These are phyloP conservation scores for Termitomyces sp. DNA, from an alignment of 768 basidiomycete genomes.

Conservation along the genomic window DNA sequence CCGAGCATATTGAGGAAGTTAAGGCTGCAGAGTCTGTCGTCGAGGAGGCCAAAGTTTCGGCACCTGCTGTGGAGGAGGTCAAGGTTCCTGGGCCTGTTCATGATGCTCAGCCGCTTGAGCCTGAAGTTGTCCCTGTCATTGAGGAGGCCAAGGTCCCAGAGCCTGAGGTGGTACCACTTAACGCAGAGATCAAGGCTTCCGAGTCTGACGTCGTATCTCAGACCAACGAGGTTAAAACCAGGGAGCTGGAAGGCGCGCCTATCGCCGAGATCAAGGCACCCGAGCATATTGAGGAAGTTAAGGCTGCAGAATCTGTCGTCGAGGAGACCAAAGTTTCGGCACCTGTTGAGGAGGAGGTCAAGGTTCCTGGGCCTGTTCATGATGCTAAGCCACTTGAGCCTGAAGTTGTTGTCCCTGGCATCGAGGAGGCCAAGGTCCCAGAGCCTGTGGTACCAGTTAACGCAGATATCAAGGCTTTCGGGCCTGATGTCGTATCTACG, in stretches of 20 bases:
- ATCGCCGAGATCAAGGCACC: not conserved
- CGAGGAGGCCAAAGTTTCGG: not conserved
- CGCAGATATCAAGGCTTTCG: not conserved
- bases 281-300: not conserved
- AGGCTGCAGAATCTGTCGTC: not conserved
- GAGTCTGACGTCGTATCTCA: not conserved
- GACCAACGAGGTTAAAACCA: too few relatives aligned
- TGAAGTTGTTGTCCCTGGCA: not conserved
- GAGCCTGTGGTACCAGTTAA: not conserved
- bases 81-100: not conserved
- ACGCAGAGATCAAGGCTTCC: not conserved
- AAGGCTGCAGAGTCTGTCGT: constrained; percentile 1
- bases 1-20: not conserved
- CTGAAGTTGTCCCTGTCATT: not conserved
- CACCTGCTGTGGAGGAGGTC: constrained; percentile 2
- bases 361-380: not conserved
- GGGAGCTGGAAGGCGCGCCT: too few relatives aligned
- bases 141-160: constrained; percentile 3
- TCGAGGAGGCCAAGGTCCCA: not conserved
- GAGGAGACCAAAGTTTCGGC: not conserved
- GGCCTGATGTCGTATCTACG: not conserved
- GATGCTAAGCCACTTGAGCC: constrained; percentile 4
- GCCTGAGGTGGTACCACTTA: not conserved
- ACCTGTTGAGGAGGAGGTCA: constrained; percentile 3
- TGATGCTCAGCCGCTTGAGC: constrained; percentile 2